phyloP scores from a whole-genome alignment of 176 grass and related monocot genomes.

The Panicum miliaceum region DNA sequence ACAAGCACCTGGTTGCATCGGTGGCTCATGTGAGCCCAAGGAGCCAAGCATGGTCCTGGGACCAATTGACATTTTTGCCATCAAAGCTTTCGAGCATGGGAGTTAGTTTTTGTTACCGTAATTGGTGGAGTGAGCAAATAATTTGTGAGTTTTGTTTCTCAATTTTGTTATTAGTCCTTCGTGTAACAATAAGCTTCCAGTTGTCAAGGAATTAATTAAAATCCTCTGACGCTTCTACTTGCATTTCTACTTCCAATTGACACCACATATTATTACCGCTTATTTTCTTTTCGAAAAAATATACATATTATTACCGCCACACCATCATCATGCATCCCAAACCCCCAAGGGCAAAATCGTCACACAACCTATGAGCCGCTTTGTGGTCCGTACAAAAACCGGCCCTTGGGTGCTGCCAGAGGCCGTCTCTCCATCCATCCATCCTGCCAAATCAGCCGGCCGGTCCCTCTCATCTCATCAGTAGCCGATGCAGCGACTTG shows the following conservation, averaged over 20 bases:
- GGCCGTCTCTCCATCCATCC: not conserved
- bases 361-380: not conserved
- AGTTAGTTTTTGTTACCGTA: not conserved
- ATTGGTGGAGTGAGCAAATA: not conserved
- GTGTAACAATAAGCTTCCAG: not conserved
- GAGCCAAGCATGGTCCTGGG: not conserved
- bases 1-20: too few species aligned
- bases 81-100: not conserved
- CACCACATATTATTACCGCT: not conserved
- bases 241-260: too few species aligned
- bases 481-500: slow-evolving; percentile 24
- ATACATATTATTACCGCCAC: not conserved
- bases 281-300: too few species aligned
- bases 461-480: not conserved
- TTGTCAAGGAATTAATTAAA: too few species aligned
- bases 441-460: not conserved
- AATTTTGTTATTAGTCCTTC: not conserved
- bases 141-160: not conserved
- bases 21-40: not conserved
- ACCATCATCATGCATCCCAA: not conserved
- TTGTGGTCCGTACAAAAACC: not conserved
- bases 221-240: too few species aligned
- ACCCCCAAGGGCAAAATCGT: not conserved
- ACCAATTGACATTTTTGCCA: not conserved
- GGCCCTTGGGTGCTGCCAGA: slow-evolving; percentile 3